Evolutionary conservation across 371 early-diverging fungal species (phyloP), one percentile per base, ranked within the genome.

Genomic region (Mucor sp.): DNA sequence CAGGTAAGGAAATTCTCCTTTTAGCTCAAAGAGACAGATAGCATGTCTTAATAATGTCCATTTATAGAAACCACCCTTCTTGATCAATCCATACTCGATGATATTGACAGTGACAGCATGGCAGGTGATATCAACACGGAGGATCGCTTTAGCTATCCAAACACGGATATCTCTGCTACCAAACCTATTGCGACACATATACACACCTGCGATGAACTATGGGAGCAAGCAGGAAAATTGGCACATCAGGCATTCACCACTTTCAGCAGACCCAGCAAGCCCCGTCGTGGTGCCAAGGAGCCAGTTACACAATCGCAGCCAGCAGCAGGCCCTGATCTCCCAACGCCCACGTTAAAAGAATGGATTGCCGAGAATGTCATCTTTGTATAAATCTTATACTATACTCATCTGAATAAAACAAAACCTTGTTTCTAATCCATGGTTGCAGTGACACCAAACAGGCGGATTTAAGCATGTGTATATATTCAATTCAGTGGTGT

Each of bases 151-250:
- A n/a, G 3, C n/a, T 9, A 12, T 57, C 3, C 32, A 5, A 30
- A 30, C 4, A 30, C 41, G 41, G 17, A 3, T 17, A 5, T 5
- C 14, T 8, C 33, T 33, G 33, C 7, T 12, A 35, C 6, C 1
- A 35, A 2, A 1, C 17, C 8, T 3, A 37, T 14, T 14, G 14
- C 37, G 6, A 37, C 14, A 14, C 14, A n/a, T 56, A 7, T 1
- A 3, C 1, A 4, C 8, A 55, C 25, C 11, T 64, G 65, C 17
- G 63, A 70, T 47, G 60, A 58, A 19, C 21, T 74, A 35, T 74
- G 74, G 74, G 56, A 68, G 23, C 28, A 56, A 5, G 63, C 62
- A 9, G 74, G 74, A 41, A 48, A 50, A n/a, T 63, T 64, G 12
- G 68, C 71, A 0, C 62, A 62, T 25, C 56, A 60, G 15, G 66